Base-by-base conservation (phyloP, 495 filamentous ascomycete genomes). In the Tuber indicum region DNA sequence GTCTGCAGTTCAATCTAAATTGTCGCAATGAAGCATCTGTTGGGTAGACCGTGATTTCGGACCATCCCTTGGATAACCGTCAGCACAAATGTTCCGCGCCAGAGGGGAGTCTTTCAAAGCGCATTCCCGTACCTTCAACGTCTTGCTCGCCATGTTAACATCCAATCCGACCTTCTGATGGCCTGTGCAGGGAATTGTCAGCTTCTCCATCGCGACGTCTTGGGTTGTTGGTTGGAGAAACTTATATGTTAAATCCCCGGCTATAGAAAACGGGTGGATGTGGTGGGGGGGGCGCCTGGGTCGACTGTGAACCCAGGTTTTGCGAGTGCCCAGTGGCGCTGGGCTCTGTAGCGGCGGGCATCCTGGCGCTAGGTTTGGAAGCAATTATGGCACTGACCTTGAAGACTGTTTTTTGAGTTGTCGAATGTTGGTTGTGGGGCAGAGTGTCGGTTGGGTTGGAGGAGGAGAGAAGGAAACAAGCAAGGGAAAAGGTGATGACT, bases 161-260 rank as follows among this genome's bases (percentile, higher is more conserved):
- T 98, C 94, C 74, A 98, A 86, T 77, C 94, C 91, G 74, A 99
- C 90, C 83, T 91, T 91, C 84, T 98, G 96, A 80, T 92, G 90
- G n/a, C 82, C 82, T 83, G 82, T 84, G 75, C 79, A 82, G 52
- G 74, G 32, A 66, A 72, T 45, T 74, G 76, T 83, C 80, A 84
- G 79, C 75, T 62, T 52, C 87, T 32, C 89, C 88, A 81, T 90
- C 92, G 26, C 86, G 87, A 75, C 85, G 84, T 39, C 41, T 69
- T 69, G 75, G 78, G 45, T 72, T 42, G 62, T 76, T 76, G 70
- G 80, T 82, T 46, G 77, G 76, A 72, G 43, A 42, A 46, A 84
- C 82, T 82, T 82, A 81, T 84, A 82, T 84, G 72, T 84, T 81
- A 75, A 82, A 82, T 75, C 82, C 77, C 44, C 82, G 75, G 71